Conservation (phyloP, 768 basidiomycete species). For the Lactarius akahatsu region DNA sequence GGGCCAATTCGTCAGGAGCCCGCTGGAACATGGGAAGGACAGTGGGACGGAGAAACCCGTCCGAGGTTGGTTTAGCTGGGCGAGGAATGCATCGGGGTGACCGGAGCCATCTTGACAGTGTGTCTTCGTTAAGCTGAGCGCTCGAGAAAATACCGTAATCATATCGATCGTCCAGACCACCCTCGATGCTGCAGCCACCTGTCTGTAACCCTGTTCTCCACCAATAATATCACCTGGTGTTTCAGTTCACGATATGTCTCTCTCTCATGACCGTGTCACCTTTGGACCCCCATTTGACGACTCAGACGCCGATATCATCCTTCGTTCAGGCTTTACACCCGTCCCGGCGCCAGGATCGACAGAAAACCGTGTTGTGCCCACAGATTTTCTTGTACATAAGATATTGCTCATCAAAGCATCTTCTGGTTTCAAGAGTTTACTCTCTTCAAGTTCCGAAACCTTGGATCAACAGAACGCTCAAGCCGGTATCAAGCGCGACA, state of each 20-base stretch:
- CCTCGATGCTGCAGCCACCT: background rate
- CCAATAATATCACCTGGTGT: background rate
- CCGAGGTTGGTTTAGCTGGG: constrained; percentile 16
- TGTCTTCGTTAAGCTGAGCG: background rate
- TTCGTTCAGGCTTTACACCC: constrained; percentile 6
- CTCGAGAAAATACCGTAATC: background rate
- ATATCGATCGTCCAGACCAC: background rate
- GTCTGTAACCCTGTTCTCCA: background rate
- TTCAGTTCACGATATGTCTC: constrained; percentile 4
- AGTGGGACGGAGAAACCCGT: background rate
- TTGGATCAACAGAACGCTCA: background rate
- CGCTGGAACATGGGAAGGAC: constrained; percentile 6
- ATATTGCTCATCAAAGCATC: constrained; percentile 18
- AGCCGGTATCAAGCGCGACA: constrained; percentile 1
- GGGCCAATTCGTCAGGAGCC: constrained; percentile 29
- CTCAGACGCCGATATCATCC: constrained; percentile 36
- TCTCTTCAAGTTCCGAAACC: background rate
- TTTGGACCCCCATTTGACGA: constrained; percentile 48
- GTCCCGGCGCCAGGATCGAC: background rate
- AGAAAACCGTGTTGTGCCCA: background rate
- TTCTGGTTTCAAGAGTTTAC: constrained; percentile 12
- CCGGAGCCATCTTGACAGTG: background rate
- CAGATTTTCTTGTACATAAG: constrained; percentile 16
- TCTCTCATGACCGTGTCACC: constrained; percentile 25
- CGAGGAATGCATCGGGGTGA: constrained; percentile 1